A percentile compares a stretch with the other conserved stretches of the same genome.
phyloP scores from a whole-genome alignment of 225 moss, liverwort and hornwort genomes.

The Sphagnum contortum region DNA sequence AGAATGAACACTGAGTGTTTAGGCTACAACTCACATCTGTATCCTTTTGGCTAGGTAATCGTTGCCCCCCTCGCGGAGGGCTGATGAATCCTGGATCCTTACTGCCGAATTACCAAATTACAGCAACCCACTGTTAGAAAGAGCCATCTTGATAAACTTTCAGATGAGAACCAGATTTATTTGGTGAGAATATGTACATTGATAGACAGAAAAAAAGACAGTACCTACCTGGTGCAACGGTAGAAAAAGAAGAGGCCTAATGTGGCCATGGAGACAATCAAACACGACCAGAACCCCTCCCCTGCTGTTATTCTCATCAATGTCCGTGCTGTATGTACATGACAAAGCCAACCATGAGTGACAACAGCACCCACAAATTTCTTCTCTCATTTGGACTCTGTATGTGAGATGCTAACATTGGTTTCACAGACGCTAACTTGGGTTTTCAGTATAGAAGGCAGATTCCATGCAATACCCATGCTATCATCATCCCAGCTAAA shows the following conservation, averaged over 20 bases:
- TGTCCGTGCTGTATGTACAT: conserved; percentile 37
- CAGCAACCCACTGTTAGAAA: conserved; percentile 1
- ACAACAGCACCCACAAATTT: too few species aligned
- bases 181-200: background rate
- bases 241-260: conserved; percentile 82
- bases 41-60: conserved; percentile 28
- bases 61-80: conserved; percentile 32
- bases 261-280: conserved; percentile 57
- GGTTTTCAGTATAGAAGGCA: too few species aligned
- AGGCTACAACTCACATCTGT: conserved; percentile 22
- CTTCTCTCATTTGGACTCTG: too few species aligned
- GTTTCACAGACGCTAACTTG: too few species aligned
- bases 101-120: conserved; percentile 20
- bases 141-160: background rate
- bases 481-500: too few species aligned
- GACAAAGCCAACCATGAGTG: background rate
- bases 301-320: conserved; percentile 78
- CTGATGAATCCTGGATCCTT: conserved; percentile 90
- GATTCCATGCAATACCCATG: too few species aligned
- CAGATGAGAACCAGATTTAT: background rate
- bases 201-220: background rate
- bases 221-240: conserved; percentile 65
- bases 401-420: too few species aligned
- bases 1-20: too few species aligned
- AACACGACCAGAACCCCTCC: conserved; percentile 85